phyloP scores from a whole-genome alignment of 768 basidiomycete species.

The Pisolithus tinctorius region DNA sequence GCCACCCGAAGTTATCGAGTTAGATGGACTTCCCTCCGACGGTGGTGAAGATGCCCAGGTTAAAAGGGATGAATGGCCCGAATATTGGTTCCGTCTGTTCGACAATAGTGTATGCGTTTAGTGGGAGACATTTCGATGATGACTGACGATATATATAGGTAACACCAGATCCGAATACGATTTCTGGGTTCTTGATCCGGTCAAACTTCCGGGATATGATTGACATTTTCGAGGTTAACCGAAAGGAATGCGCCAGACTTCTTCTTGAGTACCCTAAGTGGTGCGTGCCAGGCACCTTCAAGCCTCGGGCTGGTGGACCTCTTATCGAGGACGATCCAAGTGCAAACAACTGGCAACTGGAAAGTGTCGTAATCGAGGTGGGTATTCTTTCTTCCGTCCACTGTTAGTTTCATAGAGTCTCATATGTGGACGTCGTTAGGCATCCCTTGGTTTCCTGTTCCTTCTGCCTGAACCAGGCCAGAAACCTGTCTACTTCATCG shows the following conservation, averaged over 20 bases:
- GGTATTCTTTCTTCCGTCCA: constrained; percentile 5
- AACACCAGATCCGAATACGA: constrained; percentile 67
- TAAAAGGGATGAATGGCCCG: constrained; percentile 80
- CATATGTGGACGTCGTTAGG: constrained; percentile 33
- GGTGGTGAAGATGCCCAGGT: constrained; percentile 64
- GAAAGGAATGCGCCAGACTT: constrained; percentile 88
- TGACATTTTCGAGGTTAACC: constrained; percentile 90
- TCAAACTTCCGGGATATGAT: constrained; percentile 69
- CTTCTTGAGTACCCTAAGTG: constrained; percentile 84
- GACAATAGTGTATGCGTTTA: constrained; percentile 42
- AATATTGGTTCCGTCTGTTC: constrained; percentile 63
- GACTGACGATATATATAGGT: constrained; percentile 37
- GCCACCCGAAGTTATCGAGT: constrained; percentile 81
- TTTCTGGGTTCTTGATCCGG: constrained; percentile 75
- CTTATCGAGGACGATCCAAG: constrained; percentile 40
- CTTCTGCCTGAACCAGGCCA: constrained; percentile 71
- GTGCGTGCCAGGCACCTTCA: constrained; percentile 80
- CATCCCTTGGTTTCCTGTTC: constrained; percentile 66
- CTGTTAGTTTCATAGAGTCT: not conserved
- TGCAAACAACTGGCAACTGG: constrained; percentile 79
- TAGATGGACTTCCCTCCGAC: constrained; percentile 64
- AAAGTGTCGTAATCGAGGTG: constrained; percentile 85
- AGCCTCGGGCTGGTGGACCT: constrained; percentile 61
- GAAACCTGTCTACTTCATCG: constrained; percentile 79
- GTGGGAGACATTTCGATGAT: not conserved